Evolutionary conservation across 1,139 yeast genomes (phyloP), one percentile per base, ranked within the genome.

Genomic region (Kurtzmaniella quercitrusa): DNA sequence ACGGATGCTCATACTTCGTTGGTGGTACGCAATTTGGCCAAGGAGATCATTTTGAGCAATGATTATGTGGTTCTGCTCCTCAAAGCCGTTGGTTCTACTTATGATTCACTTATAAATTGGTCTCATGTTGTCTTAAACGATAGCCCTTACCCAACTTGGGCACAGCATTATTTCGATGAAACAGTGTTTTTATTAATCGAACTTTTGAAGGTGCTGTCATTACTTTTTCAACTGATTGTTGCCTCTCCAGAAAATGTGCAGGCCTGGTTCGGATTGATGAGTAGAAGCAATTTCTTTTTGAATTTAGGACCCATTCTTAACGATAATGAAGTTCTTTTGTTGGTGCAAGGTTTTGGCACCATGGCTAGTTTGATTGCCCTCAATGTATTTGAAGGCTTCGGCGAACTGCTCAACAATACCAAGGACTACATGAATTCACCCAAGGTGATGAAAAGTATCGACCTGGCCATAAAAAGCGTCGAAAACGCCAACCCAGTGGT

Each of bases 241-340:
- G 52, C 69, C 50, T 44, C 65, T 42, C 47, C 57, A 47, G 33
- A 56, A 46, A 47, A 55, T 1, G 72, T 79, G 1, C 44, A 57
- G 2, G 55, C 63, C 9, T 88, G 95, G 95, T 82, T 84, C 49
- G 53, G 65, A 5, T 60, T 80, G 19, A 69, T 80, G 72, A 60
- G 66, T 14, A 55, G 62, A 4, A 68, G 74, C 2, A 64, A 65
- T 38, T 78, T 71, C 50, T 65, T 74, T 21, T 46, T 61, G 30
- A 44, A 52, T 2, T 49, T 60, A 42, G 61, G 62, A 5, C 60
- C 69, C 11, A 52, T 55, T 35, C 55, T 62, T 7, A 52, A 61
- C 6, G 57, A 64, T 18, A 52, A 53, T 0, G 78, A 73, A 39
- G 50, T 71, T 1, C 65, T 60, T 42, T 54, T 63, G 11, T 71